Base-by-base conservation (phyloP, 2,329 filamentous ascomycete species). In the Myriosclerotinia curreyana region DNA sequence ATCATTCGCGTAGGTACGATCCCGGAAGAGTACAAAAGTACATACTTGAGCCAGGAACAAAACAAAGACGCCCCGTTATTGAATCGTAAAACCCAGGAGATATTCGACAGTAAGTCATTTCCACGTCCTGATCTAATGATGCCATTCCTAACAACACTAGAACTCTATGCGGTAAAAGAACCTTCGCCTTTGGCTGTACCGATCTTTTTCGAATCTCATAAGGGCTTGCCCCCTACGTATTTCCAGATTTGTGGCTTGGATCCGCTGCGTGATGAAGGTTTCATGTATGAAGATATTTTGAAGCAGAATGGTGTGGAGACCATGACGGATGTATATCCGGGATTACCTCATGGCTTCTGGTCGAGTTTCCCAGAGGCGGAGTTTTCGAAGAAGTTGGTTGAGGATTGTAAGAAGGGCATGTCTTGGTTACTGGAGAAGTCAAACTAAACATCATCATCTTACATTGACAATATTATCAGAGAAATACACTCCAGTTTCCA, bases 231-330 rank as follows among this genome's bases (percentile, higher is more conserved):
- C 5, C 75, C 74, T 2, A 76, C 79, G 0, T 84, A 82, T 69
- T 72, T 85, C 1, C 80, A 83, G 68, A 75, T 83, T 0, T 78
- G 76, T 66, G 82, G 82, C 14, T 65, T 80, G 65, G 83, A 85
- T 69, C 78, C 78, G 0, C 66, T 82, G 3, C 73, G 83, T 5
- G 83, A 86, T 65, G 82, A 84, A 62, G 80, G 74, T 0, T 66
- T 85, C 53, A 78, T 84, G 0, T 85, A 83, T 66, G 81, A 83
- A 67, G 71, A 76, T 48, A 69, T 80, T 2, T 69, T 85, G 64
- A 78, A 80, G 61, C 76, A 79, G 40, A 60, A 62, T 62, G 73
- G 72, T 6, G 64, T 74, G 17, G 68, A 71, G 56, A 75, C 74
- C 1, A 69, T 67, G 28, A 49, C 74, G 15, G 66, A 74, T 66